Percentiles rank a stretch among this genome's conserved stretches.
Conservation (phyloP, 2,329 filamentous ascomycete genomes). For the Hypoxylon sp. region DNA sequence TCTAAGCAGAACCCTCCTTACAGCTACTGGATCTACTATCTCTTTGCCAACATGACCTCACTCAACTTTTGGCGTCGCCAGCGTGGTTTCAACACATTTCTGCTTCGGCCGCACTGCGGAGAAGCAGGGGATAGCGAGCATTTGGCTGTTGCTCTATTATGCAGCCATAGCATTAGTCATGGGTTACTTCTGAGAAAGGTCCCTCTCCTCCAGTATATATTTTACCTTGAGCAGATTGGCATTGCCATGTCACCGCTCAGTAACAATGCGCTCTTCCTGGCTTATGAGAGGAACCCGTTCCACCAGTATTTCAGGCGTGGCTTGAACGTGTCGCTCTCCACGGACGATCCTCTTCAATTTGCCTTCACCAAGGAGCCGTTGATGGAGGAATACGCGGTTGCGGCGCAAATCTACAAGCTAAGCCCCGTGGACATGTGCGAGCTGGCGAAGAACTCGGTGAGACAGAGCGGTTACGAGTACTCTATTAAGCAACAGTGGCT, state of each 20-base stretch:
- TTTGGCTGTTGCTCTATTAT: constrained; percentile 89
- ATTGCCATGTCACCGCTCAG: constrained; percentile 99
- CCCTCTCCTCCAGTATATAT: constrained; percentile 94
- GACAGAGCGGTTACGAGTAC: constrained; percentile 93
- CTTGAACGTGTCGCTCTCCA: constrained; percentile 94
- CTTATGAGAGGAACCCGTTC: constrained; percentile 97
- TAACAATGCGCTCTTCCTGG: constrained; percentile 96
- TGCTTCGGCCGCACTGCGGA: constrained; percentile 93
- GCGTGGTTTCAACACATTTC: constrained; percentile 95
- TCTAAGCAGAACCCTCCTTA: constrained; percentile 97
- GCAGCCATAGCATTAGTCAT: constrained; percentile 97
- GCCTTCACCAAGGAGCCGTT: constrained; percentile 98
- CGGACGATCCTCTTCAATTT: constrained; percentile 96
- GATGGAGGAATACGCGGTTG: constrained; percentile 98
- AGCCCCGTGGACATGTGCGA: constrained; percentile 99
- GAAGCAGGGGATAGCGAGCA: constrained; percentile 98
- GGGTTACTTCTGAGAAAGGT: constrained; percentile 94
- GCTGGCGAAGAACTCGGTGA: constrained; percentile 94
- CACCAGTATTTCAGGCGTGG: constrained; percentile 95
- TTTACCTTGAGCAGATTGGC: constrained; percentile 97
- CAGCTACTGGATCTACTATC: constrained; percentile 98
- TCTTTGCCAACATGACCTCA: constrained; percentile 94
- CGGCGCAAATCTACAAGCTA: constrained; percentile 98
- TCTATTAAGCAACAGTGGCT: constrained; percentile 93
- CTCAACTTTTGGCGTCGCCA: constrained; percentile 92